Conservation (phyloP, 345 rosid genomes). For the Corchorus capsularis region DNA sequence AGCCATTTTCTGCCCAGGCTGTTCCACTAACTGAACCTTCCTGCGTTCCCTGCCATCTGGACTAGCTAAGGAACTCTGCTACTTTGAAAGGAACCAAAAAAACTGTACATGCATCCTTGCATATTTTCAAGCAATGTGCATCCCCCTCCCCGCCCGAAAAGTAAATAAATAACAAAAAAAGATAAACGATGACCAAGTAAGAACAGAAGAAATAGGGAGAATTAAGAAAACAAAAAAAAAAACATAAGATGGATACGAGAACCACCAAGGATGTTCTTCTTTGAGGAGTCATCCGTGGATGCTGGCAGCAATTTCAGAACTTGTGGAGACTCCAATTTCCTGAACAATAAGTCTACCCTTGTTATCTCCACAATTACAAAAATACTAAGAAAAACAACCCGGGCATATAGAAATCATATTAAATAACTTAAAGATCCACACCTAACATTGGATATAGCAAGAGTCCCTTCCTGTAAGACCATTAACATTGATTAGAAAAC, state of each 20-base stretch:
- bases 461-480: conserved; percentile 57
- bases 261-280: conserved; percentile 68
- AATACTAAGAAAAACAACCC: conserved; percentile 8
- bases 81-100: background rate
- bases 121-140: background rate
- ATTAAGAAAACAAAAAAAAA: conserved; percentile 7
- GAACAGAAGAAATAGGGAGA: background rate
- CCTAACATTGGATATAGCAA: conserved; percentile 61
- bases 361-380: conserved; percentile 18
- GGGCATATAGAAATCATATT: conserved; percentile 11
- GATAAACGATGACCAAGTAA: background rate
- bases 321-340: conserved; percentile 70
- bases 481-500: conserved; percentile 27
- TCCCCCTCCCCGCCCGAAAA: background rate
- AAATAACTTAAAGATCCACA: conserved; percentile 25
- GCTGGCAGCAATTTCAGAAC: conserved; percentile 69
- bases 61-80: conserved; percentile 59
- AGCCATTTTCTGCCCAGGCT: conserved; percentile 85
- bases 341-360: conserved; percentile 35
- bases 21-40: conserved; percentile 93
- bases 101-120: background rate
- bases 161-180: background rate
- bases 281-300: conserved; percentile 72
- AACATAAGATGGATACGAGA: conserved; percentile 72
- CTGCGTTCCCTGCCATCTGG: conserved; percentile 89